Base-by-base conservation (phyloP, 148 eudicot genomes). In the Persicaria tinctoria region DNA sequence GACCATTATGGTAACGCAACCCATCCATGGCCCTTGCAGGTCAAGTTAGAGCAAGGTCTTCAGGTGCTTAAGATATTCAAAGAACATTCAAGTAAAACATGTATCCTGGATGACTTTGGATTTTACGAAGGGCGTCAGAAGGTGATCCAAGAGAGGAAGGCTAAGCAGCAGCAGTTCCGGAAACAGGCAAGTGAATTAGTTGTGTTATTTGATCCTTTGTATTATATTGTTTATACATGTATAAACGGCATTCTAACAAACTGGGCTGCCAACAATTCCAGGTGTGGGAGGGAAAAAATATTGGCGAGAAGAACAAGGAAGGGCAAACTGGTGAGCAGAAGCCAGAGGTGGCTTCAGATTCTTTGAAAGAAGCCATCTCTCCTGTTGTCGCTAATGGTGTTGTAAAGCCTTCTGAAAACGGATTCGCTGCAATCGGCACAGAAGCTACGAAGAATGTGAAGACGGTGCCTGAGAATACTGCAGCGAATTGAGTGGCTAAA, bases 41-140 rank as follows among this genome's bases (percentile, higher is more conserved):
- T 89, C 46, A 87, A 85, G 75, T 68, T 87, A 74, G 94, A 91
- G 74, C 94, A 91, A 79, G 94, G 94, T 4, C 77, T 83, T 54
- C 87, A 91, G 76, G 23, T 91, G 77, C 73, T 91, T 7, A 89
- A 86, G 70, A 86, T 91, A 68, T 89, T 91, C 63, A 91, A 89
- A 76, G 83, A 78, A 2, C 85, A 91, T 68, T 47, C 82, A 2
- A 85, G 90, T 75, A 88, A 79, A 73, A 86, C 86, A 5, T 82
- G 90, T 73, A 85, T 91, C 68, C 76, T 91, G 49, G 93, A 87
- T 78, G 97, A 91, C 76, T 91, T 91, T 81, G 85, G 80, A 12
- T 91, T 91, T 70, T 91, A 91, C 20, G 97, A 91, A 80, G 89
- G 63, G 12, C 89, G 97, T 6, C 88, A 91, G 80, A 89, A 76